Percentiles rank a stretch among this genome's conserved stretches.
Conservation (phyloP, 73 alveolate genomes). For the Blepharisma japonicum region DNA sequence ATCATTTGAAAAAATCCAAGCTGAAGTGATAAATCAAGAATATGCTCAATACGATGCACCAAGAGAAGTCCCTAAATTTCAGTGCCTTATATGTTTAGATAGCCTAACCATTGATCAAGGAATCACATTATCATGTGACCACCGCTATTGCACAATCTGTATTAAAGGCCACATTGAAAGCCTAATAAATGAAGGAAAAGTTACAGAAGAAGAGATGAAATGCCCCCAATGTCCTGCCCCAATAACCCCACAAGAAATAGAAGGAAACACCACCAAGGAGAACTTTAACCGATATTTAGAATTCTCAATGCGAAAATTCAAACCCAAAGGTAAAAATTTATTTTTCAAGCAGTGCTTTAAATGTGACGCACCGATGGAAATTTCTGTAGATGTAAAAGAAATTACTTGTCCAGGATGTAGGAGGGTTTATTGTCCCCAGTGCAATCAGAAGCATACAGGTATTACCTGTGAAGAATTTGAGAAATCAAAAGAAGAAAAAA, state of each 20-base stretch:
- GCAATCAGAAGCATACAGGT: constrained; percentile 6
- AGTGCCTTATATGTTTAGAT: constrained; percentile 2
- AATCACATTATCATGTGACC: constrained; percentile 19
- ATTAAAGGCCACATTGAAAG: background rate
- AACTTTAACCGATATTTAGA: background rate
- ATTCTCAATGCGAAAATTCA: constrained; percentile 3
- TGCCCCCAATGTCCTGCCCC: constrained; percentile 14
- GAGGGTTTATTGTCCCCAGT: constrained; percentile 13
- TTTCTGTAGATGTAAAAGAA: constrained; percentile 6
- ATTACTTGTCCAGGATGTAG: constrained; percentile 5
- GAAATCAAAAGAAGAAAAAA: background rate
- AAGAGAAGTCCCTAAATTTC: background rate
- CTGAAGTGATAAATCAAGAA: too few species aligned
- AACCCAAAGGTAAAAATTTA: background rate
- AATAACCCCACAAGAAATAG: background rate
- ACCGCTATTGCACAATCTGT: background rate
- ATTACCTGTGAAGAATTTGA: constrained; percentile 32
- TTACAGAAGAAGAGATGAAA: constrained; percentile 11
- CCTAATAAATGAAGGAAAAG: background rate
- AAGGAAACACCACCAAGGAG: background rate
- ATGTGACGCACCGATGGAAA: constrained; percentile 23
- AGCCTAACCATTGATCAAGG: background rate
- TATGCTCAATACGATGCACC: too few species aligned
- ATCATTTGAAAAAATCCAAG: too few species aligned
- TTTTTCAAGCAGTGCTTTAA: background rate